A percentile compares a stretch with the other conserved stretches of the same genome.
Conservation (phyloP, 2,329 filamentous ascomycete genomes). For the Alternaria dauci region DNA sequence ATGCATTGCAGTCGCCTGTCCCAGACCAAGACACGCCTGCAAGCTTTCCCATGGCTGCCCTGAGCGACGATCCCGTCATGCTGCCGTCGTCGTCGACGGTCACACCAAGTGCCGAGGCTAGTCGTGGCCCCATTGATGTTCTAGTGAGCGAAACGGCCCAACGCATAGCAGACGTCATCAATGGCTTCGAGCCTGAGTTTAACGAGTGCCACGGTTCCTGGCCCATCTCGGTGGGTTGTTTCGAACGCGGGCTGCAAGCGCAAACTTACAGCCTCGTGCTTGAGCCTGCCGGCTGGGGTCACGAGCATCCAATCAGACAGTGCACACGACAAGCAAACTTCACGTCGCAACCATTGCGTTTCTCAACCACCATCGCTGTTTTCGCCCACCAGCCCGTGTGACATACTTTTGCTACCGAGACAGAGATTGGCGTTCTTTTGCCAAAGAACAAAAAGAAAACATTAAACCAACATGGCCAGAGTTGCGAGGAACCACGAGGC, state of each 20-base stretch:
- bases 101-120: conserved; percentile 12
- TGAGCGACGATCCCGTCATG: conserved; percentile 7
- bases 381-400: conserved; percentile 17
- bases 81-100: conserved; percentile 1
- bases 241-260: conserved; percentile 18
- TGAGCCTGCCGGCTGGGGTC: conserved; percentile 20
- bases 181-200: conserved; percentile 37
- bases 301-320: conserved; percentile 27
- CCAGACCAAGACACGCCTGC: conserved; percentile 17
- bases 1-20: conserved; percentile 21
- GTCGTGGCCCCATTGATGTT: conserved; percentile 18
- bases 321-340: conserved; percentile 19
- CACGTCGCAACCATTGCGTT: conserved; percentile 4
- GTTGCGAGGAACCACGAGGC: conserved; percentile 25
- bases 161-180: conserved; percentile 36
- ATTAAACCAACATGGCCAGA: background rate
- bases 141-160: conserved; percentile 30
- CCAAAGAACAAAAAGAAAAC: conserved; percentile 3
- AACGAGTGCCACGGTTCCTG: conserved; percentile 26
- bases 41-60: conserved; percentile 7
- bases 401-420: conserved; percentile 26
- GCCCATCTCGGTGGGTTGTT: conserved; percentile 22
- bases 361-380: background rate
- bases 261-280: conserved; percentile 10
- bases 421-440: conserved; percentile 18